phyloP scores from a whole-genome alignment of 2,329 filamentous ascomycete species.

The Fusarium sambucinum region DNA sequence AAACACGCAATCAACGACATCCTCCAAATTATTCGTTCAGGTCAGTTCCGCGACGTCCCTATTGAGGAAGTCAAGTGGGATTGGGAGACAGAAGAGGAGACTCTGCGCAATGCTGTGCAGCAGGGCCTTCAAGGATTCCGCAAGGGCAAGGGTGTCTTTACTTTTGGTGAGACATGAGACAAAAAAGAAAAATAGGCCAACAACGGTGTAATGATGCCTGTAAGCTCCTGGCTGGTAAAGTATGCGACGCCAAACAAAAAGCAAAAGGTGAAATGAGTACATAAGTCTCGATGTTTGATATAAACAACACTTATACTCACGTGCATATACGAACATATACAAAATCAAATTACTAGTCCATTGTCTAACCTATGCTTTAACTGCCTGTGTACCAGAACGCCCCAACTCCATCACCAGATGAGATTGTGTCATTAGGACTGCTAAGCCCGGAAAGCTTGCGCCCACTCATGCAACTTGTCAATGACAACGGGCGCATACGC shows the following conservation, averaged over 20 bases:
- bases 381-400: neutral
- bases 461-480: constrained; percentile 92
- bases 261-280: neutral
- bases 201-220: neutral
- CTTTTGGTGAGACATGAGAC: constrained; percentile 74
- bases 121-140: constrained; percentile 87
- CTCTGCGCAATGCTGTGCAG: constrained; percentile 79
- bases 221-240: neutral
- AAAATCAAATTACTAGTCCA: neutral
- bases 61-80: constrained; percentile 86
- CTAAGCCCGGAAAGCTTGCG: constrained; percentile 88
- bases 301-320: neutral
- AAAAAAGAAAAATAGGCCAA: neutral
- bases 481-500: constrained; percentile 94
- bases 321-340: neutral
- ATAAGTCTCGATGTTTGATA: neutral
- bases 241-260: neutral
- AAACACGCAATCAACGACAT: constrained; percentile 86
- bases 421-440: neutral
- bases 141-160: constrained; percentile 89
- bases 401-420: constrained; percentile 9
- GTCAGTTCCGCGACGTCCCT: constrained; percentile 85
- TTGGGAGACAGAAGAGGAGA: constrained; percentile 79
- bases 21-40: constrained; percentile 77
- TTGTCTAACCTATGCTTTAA: neutral